Conservation (phyloP, 176 grass and related monocot species). For the Musa acuminata region DNA sequence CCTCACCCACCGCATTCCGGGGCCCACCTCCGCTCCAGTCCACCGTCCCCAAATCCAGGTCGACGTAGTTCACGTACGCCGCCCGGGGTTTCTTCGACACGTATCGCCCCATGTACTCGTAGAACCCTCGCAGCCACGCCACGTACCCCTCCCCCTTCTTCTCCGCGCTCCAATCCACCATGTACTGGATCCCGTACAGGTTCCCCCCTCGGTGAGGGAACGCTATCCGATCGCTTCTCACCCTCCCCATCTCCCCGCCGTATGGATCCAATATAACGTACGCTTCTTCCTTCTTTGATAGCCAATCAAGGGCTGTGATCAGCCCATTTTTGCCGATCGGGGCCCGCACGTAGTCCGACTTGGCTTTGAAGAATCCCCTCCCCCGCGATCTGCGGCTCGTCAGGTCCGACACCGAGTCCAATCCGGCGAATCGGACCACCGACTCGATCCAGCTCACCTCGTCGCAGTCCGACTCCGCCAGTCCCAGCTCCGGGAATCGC, state of each 20-base stretch:
- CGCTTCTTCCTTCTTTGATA: conserved; percentile 22
- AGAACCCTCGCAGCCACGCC: conserved; percentile 35
- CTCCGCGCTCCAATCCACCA: conserved; percentile 15
- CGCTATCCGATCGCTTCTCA: conserved; percentile 11
- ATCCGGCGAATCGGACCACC: conserved; percentile 26
- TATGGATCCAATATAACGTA: conserved; percentile 50
- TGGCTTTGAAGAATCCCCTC: conserved; percentile 34
- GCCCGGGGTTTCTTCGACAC: conserved; percentile 33
- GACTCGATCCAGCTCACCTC: conserved; percentile 67
- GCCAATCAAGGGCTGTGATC: conserved; percentile 8
- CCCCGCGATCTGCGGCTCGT: not conserved
- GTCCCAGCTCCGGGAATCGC: conserved; percentile 32
- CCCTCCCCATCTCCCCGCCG: conserved; percentile 42
- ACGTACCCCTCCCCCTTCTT: conserved; percentile 2
- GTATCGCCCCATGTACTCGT: conserved; percentile 32
- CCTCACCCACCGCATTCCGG: conserved; percentile 2
- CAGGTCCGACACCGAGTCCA: conserved; percentile 14
- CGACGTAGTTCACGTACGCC: conserved; percentile 59
- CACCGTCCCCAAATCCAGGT: conserved; percentile 45
- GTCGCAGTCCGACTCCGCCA: conserved; percentile 11
- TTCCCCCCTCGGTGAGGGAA: conserved; percentile 45
- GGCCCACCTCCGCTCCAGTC: conserved; percentile 23
- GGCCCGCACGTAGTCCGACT: conserved; percentile 47
- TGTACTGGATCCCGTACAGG: conserved; percentile 55
- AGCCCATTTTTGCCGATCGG: conserved; percentile 13